Evolutionary conservation across 2,329 filamentous ascomycete genomes (phyloP).

Genomic region (Aspergillus tanneri): DNA sequence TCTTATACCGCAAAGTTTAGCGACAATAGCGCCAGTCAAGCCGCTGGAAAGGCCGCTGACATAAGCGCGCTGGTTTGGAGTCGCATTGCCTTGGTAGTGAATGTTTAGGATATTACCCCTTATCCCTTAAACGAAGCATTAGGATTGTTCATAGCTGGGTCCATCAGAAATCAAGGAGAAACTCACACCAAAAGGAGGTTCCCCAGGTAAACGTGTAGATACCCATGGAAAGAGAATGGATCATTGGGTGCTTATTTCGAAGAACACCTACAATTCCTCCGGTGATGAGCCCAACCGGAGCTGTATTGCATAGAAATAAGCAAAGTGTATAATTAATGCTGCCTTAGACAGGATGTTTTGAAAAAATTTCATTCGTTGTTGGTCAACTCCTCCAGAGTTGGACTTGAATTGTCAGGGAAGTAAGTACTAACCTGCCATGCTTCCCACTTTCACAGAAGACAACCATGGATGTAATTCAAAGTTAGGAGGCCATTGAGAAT

Average conservation of each 20-base stretch:
- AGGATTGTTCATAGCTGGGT: not conserved
- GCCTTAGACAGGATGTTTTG: too few species aligned
- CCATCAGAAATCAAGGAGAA: not conserved
- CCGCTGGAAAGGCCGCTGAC: conserved; percentile 71
- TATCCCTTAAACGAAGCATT: conserved; percentile 40
- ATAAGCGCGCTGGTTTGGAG: conserved; percentile 59
- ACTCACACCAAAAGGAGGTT: conserved; percentile 71
- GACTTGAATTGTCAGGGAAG: conserved; percentile 10
- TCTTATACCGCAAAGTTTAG: conserved; percentile 53
- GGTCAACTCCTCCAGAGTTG: too few species aligned
- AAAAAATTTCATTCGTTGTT: too few species aligned
- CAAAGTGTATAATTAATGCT: not conserved
- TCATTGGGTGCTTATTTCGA: conserved; percentile 60
- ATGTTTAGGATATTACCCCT: conserved; percentile 47
- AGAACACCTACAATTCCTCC: conserved; percentile 72
- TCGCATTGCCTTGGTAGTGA: conserved; percentile 54
- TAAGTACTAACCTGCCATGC: conserved; percentile 54
- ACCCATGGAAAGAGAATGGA: conserved; percentile 71
- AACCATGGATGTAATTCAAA: conserved; percentile 23
- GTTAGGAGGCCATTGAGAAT: conserved; percentile 14
- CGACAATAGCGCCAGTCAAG: conserved; percentile 60
- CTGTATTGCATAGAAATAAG: conserved; percentile 13
- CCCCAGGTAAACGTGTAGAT: conserved; percentile 80
- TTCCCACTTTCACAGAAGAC: conserved; percentile 58
- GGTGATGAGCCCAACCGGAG: conserved; percentile 57